Percentiles rank a stretch among this genome's conserved stretches.
phyloP scores from a whole-genome alignment of 768 basidiomycete genomes.

The Sarcodon aspratus region DNA sequence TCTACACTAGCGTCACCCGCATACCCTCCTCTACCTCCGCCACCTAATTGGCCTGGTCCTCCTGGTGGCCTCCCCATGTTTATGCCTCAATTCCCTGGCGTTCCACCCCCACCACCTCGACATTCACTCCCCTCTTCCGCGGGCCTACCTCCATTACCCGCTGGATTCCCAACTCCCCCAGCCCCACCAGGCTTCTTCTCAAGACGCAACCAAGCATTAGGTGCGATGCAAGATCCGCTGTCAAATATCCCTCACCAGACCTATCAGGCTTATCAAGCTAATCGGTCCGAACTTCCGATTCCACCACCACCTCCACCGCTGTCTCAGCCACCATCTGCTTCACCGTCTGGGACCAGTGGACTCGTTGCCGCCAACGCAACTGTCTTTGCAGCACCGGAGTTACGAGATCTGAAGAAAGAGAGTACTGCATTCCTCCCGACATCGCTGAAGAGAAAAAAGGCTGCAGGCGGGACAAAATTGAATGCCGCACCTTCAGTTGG shows the following conservation, averaged over 20 bases:
- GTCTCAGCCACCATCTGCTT: conserved; percentile 19
- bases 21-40: conserved; percentile 9
- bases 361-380: conserved; percentile 44
- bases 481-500: conserved; percentile 56
- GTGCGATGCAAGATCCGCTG: conserved; percentile 64
- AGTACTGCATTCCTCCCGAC: conserved; percentile 86
- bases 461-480: conserved; percentile 27
- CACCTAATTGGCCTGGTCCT: conserved; percentile 9
- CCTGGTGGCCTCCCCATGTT: conserved; percentile 15
- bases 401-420: conserved; percentile 93
- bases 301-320: conserved; percentile 13
- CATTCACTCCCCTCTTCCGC: conserved; percentile 14
- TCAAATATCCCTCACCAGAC: conserved; percentile 69
- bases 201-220: conserved; percentile 34
- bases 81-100: conserved; percentile 1
- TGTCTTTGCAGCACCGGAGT: conserved; percentile 74
- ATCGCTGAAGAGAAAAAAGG: conserved; percentile 66
- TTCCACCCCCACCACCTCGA: conserved; percentile 14
- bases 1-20: conserved; percentile 18
- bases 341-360: conserved; percentile 10
- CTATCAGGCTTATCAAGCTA: conserved; percentile 60
- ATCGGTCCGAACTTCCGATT: conserved; percentile 18
- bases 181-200: conserved; percentile 64
- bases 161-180: conserved; percentile 21
- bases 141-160: conserved; percentile 15